phyloP scores from a whole-genome alignment of 345 rosid species.

The Rubroshorea leprosula region DNA sequence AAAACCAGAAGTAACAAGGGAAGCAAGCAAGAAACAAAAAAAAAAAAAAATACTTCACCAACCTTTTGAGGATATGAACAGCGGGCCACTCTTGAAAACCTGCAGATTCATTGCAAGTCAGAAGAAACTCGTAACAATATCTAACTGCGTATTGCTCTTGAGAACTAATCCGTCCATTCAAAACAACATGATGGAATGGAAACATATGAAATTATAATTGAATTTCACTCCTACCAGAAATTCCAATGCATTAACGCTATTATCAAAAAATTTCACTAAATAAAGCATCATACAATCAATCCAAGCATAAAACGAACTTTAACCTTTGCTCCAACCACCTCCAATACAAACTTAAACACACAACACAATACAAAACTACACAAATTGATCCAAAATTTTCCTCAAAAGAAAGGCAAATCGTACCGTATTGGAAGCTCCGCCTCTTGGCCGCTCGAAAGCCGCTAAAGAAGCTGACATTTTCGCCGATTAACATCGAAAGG shows the following conservation, averaged over 20 bases:
- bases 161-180: not conserved
- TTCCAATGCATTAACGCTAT: not conserved
- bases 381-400: not conserved
- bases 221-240: not conserved
- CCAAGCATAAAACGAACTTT: too few species aligned
- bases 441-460: conserved; percentile 78
- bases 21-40: not conserved
- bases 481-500: conserved; percentile 23
- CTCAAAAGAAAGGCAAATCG: conserved; percentile 9
- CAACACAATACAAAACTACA: not conserved
- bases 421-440: conserved; percentile 72
- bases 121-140: not conserved
- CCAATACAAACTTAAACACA: not conserved
- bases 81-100: conserved; percentile 98
- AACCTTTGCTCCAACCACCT: too few species aligned
- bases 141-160: not conserved
- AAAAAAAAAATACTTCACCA: conserved; percentile 16
- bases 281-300: not conserved
- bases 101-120: conserved; percentile 25
- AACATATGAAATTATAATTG: not conserved
- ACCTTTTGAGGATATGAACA: conserved; percentile 99
- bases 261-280: not conserved
- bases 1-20: not conserved
- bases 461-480: conserved; percentile 82
- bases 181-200: not conserved